Conservation (phyloP, 495 filamentous ascomycete genomes). For the Neurospora hispaniola region DNA sequence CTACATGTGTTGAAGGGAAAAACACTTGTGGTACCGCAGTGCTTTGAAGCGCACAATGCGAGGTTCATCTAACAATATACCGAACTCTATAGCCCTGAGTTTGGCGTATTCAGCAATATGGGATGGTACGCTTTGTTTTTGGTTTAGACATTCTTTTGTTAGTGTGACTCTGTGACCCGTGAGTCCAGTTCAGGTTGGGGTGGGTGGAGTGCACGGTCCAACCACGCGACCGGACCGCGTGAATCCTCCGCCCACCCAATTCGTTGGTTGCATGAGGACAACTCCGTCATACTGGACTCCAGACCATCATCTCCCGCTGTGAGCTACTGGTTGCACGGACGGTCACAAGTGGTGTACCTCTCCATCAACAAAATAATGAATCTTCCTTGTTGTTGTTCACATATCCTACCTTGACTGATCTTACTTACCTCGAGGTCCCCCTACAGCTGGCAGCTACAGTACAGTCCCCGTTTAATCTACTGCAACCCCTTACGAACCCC, state of each 20-base stretch:
- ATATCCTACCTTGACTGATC: no score
- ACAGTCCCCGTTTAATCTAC: background rate
- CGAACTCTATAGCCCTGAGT: background rate
- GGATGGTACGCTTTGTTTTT: background rate
- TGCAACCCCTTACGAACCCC: background rate
- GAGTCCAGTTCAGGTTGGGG: background rate
- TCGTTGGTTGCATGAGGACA: no score
- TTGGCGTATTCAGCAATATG: background rate
- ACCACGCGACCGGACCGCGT: background rate
- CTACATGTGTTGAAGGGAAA: background rate
- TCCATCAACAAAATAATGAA: no score
- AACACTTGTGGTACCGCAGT: background rate
- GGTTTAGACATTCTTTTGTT: background rate
- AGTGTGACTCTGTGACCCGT: no score
- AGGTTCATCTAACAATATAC: background rate
- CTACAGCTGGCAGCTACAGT: background rate
- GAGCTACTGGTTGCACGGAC: background rate
- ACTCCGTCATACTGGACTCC: background rate
- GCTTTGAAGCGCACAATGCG: background rate
- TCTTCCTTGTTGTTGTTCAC: background rate
- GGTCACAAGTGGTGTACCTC: background rate
- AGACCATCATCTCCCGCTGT: background rate
- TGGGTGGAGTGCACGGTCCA: background rate
- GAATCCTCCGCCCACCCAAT: background rate
- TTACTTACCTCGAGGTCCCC: no score